Evolutionary conservation across 352 stramenopile species (phyloP).

Genomic region (Pythium insidiosum): DNA sequence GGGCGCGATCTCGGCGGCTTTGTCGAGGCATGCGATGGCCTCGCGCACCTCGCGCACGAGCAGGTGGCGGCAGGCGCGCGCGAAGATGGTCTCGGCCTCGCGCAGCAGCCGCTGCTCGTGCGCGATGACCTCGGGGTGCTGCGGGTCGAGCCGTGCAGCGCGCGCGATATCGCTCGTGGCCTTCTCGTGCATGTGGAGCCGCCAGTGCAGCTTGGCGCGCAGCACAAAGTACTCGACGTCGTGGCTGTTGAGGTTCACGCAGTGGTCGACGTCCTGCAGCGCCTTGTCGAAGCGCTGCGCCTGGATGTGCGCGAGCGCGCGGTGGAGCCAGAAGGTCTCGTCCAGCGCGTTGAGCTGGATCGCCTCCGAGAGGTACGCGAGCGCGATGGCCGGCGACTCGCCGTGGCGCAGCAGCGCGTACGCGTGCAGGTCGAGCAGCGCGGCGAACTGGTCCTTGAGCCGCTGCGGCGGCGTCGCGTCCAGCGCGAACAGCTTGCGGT

Average conservation of each 20-base stretch:
- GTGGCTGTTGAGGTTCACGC: slow-evolving; percentile 58
- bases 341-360: slow-evolving; percentile 65
- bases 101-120: slow-evolving; percentile 56
- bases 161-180: slow-evolving; percentile 55
- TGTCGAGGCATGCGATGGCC: slow-evolving; percentile 58
- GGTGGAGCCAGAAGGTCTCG: slow-evolving; percentile 72
- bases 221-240: slow-evolving; percentile 83
- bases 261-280: slow-evolving; percentile 72
- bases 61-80: slow-evolving; percentile 42
- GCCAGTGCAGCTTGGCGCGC: slow-evolving; percentile 74
- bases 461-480: slow-evolving; percentile 44
- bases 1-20: slow-evolving; percentile 54
- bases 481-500: slow-evolving; percentile 62
- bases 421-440: slow-evolving; percentile 58
- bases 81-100: slow-evolving; percentile 69
- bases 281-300: slow-evolving; percentile 57
- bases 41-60: slow-evolving; percentile 40
- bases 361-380: slow-evolving; percentile 67
- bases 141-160: slow-evolving; percentile 39
- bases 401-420: slow-evolving; percentile 57
- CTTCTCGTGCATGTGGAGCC: slow-evolving; percentile 68
- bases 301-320: slow-evolving; percentile 59
- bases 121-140: slow-evolving; percentile 66
- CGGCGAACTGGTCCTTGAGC: slow-evolving; percentile 73
- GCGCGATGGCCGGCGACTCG: slow-evolving; percentile 41